Evolutionary conservation across 768 basidiomycete genomes (phyloP).

Genomic region (Daedaleopsis sinensis): DNA sequence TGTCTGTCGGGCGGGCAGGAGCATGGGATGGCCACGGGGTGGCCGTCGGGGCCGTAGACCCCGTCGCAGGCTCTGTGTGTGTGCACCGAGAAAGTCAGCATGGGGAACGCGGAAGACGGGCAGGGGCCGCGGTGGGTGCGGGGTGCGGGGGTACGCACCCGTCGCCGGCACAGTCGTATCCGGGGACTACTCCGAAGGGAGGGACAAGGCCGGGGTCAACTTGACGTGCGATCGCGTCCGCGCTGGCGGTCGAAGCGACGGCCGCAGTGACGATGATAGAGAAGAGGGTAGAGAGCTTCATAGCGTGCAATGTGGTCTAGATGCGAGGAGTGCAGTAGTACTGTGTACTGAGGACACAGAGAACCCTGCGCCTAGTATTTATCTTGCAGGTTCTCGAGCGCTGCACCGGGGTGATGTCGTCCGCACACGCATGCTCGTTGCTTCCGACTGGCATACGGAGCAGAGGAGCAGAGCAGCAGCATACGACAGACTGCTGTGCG

Average conservation of each 20-base stretch:
- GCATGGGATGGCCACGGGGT: slow-evolving; percentile 39
- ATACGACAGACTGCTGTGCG: no score
- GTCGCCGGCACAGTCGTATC: slow-evolving; percentile 35
- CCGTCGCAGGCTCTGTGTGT: slow-evolving; percentile 28
- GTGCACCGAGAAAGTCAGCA: neutral
- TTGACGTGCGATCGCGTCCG: slow-evolving; percentile 46
- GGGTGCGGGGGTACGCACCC: slow-evolving; percentile 16
- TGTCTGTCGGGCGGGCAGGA: slow-evolving; percentile 37
- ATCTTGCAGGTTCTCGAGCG: no score
- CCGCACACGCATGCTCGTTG: no score
- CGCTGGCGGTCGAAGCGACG: slow-evolving; percentile 40
- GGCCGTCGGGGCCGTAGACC: slow-evolving; percentile 16
- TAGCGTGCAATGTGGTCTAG: neutral
- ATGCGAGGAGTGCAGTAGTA: neutral
- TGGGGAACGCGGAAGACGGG: no score
- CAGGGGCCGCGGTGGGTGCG: neutral
- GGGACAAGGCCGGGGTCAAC: slow-evolving; percentile 44
- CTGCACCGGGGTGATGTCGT: no score
- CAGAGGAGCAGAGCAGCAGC: no score
- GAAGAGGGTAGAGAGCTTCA: slow-evolving; percentile 38
- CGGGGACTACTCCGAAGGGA: slow-evolving; percentile 34
- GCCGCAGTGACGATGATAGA: slow-evolving; percentile 33
- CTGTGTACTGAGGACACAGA: neutral
- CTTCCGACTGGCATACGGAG: no score
- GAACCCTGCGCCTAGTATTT: no score